phyloP scores from a whole-genome alignment of 2,329 filamentous ascomycete species.

The Sporothrix brunneoviolacea region DNA sequence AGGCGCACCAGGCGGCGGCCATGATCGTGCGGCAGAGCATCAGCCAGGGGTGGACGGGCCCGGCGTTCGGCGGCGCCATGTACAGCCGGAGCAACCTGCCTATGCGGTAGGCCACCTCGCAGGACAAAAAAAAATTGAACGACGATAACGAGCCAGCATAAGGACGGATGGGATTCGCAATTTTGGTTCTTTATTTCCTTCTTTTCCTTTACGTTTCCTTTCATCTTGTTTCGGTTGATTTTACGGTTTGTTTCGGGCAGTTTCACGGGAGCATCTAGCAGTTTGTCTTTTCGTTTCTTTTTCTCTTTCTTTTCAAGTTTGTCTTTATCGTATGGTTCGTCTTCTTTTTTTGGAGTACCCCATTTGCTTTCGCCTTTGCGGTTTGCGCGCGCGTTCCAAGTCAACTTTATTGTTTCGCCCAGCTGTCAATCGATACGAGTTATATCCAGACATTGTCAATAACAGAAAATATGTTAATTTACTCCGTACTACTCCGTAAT shows the following conservation, averaged over 20 bases:
- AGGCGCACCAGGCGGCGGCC: conserved; percentile 82
- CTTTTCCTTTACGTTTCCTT: too few relatives aligned
- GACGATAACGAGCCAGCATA: too few relatives aligned
- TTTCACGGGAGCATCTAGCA: background rate
- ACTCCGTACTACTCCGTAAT: too few relatives aligned
- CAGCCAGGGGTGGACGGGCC: conserved; percentile 44
- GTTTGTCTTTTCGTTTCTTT: background rate
- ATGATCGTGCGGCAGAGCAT: conserved; percentile 93
- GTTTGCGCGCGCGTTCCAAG: too few relatives aligned
- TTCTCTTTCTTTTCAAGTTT: background rate
- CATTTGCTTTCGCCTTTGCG: background rate
- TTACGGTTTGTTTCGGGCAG: background rate
- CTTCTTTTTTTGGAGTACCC: background rate
- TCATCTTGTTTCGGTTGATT: background rate
- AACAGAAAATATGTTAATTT: too few relatives aligned
- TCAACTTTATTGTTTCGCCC: too few relatives aligned
- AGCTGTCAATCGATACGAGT: too few relatives aligned
- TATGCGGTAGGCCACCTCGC: conserved; percentile 37
- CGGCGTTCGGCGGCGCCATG: conserved; percentile 31
- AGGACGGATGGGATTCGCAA: too few relatives aligned
- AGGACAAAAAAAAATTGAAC: too few relatives aligned
- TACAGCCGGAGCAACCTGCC: conserved; percentile 43
- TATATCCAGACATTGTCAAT: too few relatives aligned
- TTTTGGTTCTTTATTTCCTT: too few relatives aligned
- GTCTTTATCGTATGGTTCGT: background rate